phyloP scores from a whole-genome alignment of 1,139 yeast species.

The Magnusiomyces ingens region DNA sequence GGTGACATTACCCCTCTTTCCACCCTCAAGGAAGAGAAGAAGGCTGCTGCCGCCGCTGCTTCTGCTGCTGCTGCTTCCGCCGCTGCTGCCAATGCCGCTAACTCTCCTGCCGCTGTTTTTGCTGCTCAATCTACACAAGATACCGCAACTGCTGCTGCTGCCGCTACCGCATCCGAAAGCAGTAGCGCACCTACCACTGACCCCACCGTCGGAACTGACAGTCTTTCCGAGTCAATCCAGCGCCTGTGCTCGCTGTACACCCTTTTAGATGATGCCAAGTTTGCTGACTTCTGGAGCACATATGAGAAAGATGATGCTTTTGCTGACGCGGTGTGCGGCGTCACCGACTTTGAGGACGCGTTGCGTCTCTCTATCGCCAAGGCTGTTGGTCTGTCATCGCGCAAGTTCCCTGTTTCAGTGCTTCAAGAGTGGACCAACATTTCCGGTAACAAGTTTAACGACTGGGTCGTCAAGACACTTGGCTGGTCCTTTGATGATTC shows the following conservation, averaged over 20 bases:
- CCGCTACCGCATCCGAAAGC: conserved; percentile 4
- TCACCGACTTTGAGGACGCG: conserved; percentile 32
- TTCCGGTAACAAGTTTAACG: conserved; percentile 27
- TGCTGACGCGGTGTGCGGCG: conserved; percentile 35
- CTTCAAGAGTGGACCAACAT: conserved; percentile 33
- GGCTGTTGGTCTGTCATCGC: conserved; percentile 30
- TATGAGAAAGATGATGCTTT: conserved; percentile 32
- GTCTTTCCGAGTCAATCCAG: conserved; percentile 33
- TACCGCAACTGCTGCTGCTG: background rate
- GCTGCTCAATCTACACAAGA: conserved; percentile 34
- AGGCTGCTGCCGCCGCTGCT: conserved; percentile 9
- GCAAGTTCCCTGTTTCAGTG: conserved; percentile 27
- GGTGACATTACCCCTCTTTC: conserved; percentile 15
- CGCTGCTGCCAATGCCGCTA: conserved; percentile 31
- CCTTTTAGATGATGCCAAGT: conserved; percentile 34
- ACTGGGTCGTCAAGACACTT: conserved; percentile 31
- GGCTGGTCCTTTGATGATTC: conserved; percentile 29
- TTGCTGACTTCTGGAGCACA: conserved; percentile 35
- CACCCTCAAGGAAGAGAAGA: conserved; percentile 18
- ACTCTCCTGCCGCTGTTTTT: conserved; percentile 29
- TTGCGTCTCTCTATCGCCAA: conserved; percentile 31
- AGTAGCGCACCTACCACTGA: conserved; percentile 11
- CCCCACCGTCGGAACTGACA: conserved; percentile 21
- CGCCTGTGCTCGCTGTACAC: conserved; percentile 34
- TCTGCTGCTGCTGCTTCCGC: conserved; percentile 21